Base-by-base conservation (phyloP, 2,329 filamentous ascomycete genomes). In the Pseudogymnoascus sp. region DNA sequence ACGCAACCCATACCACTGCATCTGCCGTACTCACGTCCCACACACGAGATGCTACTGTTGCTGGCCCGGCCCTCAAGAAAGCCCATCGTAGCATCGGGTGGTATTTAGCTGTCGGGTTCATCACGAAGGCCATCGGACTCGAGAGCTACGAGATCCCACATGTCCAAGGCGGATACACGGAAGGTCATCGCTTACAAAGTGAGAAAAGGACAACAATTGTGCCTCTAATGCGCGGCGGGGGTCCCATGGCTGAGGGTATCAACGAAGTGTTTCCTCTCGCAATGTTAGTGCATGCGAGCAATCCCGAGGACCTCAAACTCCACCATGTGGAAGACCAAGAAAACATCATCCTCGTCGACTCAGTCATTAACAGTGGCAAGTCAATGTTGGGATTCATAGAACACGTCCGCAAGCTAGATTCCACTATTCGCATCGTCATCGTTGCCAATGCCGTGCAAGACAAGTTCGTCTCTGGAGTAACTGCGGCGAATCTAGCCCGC, bases 181-280 rank as follows among this genome's bases (percentile, higher is more conserved):
- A 26, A 0, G 84, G 84, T 0, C 74, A 81, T 68, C 77, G 73
- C 6, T 73, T 87, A 1, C 63, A 47, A 0, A 26, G 79, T 62
- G 83, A 87, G 68, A 6, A 72, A 1, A 62, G 74, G 7, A 87
- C 82, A 0, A 64, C 76, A 0, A 86, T 88, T 56, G 73, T 87
- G 0, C 76, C 84, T 0, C 65, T 87, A n/a, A 87, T 88, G 84
- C 81, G 83, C 7, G 83, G 81, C 1, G 85, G 84, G 7, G 83
- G 86, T 65, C 77, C 84, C 0, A 84, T 88, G 81, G 85, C 85
- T 0, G 70, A 80, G 1, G 84, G 84, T 0, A 75, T 88, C 53
- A 82, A 72, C 66, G 76, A 83, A 0, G 80, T 74, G 0, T 79
- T 88, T 4, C 80, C 80, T 0, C 64, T 63, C 0, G 82, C 83